Evolutionary conservation across 106 monocot species (phyloP).

Genomic region (Allium sativum): DNA sequence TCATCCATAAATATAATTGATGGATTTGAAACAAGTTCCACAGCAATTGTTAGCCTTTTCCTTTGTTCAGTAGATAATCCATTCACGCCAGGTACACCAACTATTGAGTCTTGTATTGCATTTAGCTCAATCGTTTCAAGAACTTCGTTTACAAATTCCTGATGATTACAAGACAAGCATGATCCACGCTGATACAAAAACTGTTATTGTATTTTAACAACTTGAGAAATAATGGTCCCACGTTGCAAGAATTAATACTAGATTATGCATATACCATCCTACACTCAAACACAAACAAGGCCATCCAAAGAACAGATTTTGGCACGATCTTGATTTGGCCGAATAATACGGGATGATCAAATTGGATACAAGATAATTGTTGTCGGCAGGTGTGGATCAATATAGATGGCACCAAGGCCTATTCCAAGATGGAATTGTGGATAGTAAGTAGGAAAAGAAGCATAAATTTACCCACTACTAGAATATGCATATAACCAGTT

Average conservation of each 20-base stretch:
- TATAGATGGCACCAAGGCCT: too few species aligned
- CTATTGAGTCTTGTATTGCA: constrained; percentile 31
- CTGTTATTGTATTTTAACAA: constrained; percentile 4
- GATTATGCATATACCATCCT: neutral
- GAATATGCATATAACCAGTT: too few species aligned
- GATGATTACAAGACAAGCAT: neutral
- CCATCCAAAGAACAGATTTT: too few species aligned
- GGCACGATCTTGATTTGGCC: too few species aligned
- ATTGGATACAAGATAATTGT: too few species aligned
- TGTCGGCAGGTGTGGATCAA: too few species aligned
- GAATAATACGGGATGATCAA: too few species aligned
- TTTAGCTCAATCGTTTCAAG: constrained; percentile 43
- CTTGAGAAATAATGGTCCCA: constrained; percentile 12
- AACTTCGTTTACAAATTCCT: constrained; percentile 40
- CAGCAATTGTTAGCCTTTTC: constrained; percentile 41
- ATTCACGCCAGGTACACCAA: constrained; percentile 31
- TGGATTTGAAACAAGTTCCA: constrained; percentile 48
- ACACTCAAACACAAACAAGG: neutral
- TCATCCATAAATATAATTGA: constrained; percentile 54
- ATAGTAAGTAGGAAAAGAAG: too few species aligned
- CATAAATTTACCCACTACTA: too few species aligned
- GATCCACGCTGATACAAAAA: too few species aligned
- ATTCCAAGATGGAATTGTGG: too few species aligned
- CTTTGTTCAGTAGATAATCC: constrained; percentile 46
- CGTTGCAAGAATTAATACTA: constrained; percentile 4